A percentile compares a stretch with the other conserved stretches of the same genome.
Evolutionary conservation across 371 early-diverging fungal species (phyloP).

Genomic region (Actinomortierella wolfii): DNA sequence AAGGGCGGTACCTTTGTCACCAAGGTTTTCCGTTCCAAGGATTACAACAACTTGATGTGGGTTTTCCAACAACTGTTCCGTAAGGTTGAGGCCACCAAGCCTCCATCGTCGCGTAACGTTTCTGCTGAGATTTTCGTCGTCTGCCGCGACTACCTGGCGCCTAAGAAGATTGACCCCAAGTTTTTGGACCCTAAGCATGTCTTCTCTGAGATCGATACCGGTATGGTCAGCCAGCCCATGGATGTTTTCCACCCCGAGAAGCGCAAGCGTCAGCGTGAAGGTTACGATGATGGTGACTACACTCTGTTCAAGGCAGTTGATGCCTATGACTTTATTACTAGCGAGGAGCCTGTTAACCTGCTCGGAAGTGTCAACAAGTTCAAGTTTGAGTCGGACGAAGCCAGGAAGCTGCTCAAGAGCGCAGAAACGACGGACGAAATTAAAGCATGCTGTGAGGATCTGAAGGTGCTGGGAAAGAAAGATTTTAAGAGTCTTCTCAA

Average conservation of each 20-base stretch:
- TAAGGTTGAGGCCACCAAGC: slow-evolving; percentile 99
- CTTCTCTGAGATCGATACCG: slow-evolving; percentile 88
- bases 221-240: slow-evolving; percentile 41
- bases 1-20: slow-evolving; percentile 98
- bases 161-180: slow-evolving; percentile 94
- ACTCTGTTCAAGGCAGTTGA: slow-evolving; percentile 76
- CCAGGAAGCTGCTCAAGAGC: slow-evolving; percentile 61
- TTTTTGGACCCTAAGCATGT: slow-evolving; percentile 95
- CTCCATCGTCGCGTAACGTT: slow-evolving; percentile 97
- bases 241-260: slow-evolving; percentile 89
- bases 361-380: slow-evolving; percentile 81
- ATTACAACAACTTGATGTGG: slow-evolving; percentile 98
- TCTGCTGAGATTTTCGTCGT: slow-evolving; percentile 99
- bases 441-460: slow-evolving; percentile 78
- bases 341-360: slow-evolving; percentile 76
- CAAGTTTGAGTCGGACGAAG: slow-evolving; percentile 70
- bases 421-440: slow-evolving; percentile 83
- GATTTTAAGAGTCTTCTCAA: slow-evolving; percentile 89
- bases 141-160: slow-evolving; percentile 93
- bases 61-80: slow-evolving; percentile 98
- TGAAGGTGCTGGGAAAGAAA: slow-evolving; percentile 90
- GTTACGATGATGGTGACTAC: slow-evolving; percentile 95
- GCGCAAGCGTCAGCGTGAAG: slow-evolving; percentile 89
- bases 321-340: slow-evolving; percentile 78
- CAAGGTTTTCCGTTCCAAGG: slow-evolving; percentile 99